Evolutionary conservation across 2,329 filamentous ascomycete genomes (phyloP).

Genomic region (Chaetomium sp.): DNA sequence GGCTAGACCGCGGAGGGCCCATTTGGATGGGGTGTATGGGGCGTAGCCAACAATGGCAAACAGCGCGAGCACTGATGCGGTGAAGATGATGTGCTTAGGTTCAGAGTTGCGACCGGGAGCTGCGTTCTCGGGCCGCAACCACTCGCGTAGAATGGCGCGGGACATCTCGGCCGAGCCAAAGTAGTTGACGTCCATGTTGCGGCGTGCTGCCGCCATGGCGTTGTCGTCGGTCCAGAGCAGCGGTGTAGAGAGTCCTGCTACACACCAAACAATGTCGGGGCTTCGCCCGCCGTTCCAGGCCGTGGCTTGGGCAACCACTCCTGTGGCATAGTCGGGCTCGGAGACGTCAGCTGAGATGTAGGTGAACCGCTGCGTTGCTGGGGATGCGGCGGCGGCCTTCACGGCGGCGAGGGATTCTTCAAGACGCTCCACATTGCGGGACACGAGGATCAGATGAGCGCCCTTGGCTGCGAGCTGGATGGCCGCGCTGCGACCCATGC

Average conservation of each 20-base stretch:
- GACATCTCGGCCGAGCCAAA: constrained; percentile 82
- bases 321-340: constrained; percentile 58
- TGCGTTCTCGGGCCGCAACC: constrained; percentile 52
- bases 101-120: constrained; percentile 36
- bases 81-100: constrained; percentile 79
- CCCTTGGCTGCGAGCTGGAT: constrained; percentile 72
- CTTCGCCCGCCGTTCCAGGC: constrained; percentile 68
- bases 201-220: constrained; percentile 57
- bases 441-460: constrained; percentile 79
- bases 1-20: constrained; percentile 73
- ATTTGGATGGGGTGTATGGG: constrained; percentile 78
- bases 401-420: constrained; percentile 61
- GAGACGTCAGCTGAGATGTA: constrained; percentile 80
- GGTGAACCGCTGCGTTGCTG: constrained; percentile 68
- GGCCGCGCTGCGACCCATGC: constrained; percentile 75
- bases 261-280: constrained; percentile 87
- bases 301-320: constrained; percentile 64
- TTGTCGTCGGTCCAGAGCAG: constrained; percentile 75
- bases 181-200: constrained; percentile 90
- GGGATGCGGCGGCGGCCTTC: constrained; percentile 58
- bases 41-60: constrained; percentile 74
- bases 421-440: constrained; percentile 70
- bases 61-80: constrained; percentile 69
- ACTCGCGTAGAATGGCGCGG: constrained; percentile 68
- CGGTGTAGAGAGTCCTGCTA: constrained; percentile 69